Conservation (phyloP, 441 rosid species). For the Bruguiera hainesii region DNA sequence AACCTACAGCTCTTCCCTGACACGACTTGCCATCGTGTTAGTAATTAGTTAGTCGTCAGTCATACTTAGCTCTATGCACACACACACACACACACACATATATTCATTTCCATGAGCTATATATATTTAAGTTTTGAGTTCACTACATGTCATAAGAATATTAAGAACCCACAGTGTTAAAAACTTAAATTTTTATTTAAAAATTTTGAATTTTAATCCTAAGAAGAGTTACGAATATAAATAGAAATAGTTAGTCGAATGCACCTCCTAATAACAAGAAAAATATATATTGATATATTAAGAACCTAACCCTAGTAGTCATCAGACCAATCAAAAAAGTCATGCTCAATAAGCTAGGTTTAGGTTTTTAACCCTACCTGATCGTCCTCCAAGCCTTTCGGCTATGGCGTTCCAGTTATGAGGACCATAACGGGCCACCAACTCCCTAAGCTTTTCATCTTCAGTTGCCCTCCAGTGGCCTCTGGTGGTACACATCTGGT, state of each 20-base stretch:
- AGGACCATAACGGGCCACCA: conserved; percentile 48
- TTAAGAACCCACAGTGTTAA: too few relatives aligned
- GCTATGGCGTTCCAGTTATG: conserved; percentile 64
- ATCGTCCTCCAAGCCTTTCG: conserved; percentile 49
- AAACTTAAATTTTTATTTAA: too few relatives aligned
- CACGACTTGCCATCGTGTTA: not conserved
- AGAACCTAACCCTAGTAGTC: not conserved
- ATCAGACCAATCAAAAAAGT: too few relatives aligned
- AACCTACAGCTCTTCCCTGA: conserved; percentile 56
- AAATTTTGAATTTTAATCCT: too few relatives aligned
- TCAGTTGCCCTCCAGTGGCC: conserved; percentile 67
- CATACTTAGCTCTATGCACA: not conserved
- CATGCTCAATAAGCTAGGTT: not conserved
- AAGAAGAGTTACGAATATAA: too few relatives aligned
- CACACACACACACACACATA: too few relatives aligned
- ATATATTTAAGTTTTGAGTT: too few relatives aligned
- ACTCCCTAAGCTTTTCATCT: conserved; percentile 45
- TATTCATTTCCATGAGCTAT: not conserved
- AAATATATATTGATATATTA: not conserved
- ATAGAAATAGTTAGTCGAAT: too few relatives aligned
- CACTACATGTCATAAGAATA: too few relatives aligned
- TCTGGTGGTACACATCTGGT: conserved; percentile 40
- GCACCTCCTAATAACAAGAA: too few relatives aligned
- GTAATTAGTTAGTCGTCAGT: not conserved
- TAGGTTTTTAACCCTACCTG: conserved; percentile 29